Base-by-base conservation (phyloP, 176 grass and related monocot species). In the Microstegium vimineum region DNA sequence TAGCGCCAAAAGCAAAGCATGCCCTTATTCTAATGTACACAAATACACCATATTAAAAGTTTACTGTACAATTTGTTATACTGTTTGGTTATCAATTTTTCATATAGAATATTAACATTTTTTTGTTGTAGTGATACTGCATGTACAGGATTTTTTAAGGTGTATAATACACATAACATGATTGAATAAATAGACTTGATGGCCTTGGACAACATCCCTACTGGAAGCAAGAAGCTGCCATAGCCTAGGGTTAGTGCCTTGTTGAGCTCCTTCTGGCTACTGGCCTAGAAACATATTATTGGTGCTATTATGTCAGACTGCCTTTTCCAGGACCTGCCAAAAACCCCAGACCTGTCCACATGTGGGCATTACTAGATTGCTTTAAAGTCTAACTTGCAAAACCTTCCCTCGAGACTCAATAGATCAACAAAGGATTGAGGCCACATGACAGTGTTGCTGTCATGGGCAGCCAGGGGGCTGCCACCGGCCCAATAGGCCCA, bases 1-100 rank as follows among this genome's bases (percentile, higher is more conserved):
- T 59, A 25, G 9, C n/a, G 54, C 59, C 25, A 52, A 52, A 51
- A 52, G 22, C 6, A 52, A 52, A 52, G 49, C 49, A 52, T 51
- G 47, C 5, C 47, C 26, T 78, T 82, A 62, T 46, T 46, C 43
- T 46, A 46, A 46, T 46, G 43, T 46, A 16, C 43, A 46, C 14
- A 11, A 45, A 45, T 43, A 46, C 43, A 46, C 42, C 47, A 81
- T 75, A 7, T 34, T 49, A 23, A 13, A 81, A 43, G 46, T 78
- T 78, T 65, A n/a, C 6, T 54, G 20, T 83, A 20, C 38, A 51
- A 35, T 81, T 63, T 81, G 34, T 77, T 36, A 26, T 68, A 23
- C 47, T 81, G 17, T 26, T 17, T 84, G 36, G 61, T 47, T 62
- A 26, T 12, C 16, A 18, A 80, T 59, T 42, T 79, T 57, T 71